These are phyloP conservation scores for Xylaria longipes DNA, from an alignment of 495 filamentous ascomycete species.

Conservation along the genomic window DNA sequence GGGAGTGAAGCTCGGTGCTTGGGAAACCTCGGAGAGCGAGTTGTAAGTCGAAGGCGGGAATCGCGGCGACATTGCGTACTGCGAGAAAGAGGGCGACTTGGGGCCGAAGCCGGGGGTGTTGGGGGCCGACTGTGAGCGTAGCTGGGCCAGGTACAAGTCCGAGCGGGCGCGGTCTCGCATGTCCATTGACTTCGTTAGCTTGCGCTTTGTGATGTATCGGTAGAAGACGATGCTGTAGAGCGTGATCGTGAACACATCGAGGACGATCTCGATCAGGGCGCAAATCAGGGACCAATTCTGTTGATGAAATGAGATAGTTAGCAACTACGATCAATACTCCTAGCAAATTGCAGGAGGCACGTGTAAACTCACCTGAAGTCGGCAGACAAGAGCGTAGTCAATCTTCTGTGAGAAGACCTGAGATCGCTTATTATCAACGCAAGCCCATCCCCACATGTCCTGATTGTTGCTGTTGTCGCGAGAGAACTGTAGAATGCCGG, in stretches of 20 bases:
- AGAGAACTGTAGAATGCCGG: conserved; percentile 79
- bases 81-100: conserved; percentile 61
- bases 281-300: conserved; percentile 97
- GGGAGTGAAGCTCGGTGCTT: conserved; percentile 54
- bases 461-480: conserved; percentile 74
- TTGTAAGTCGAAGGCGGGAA: conserved; percentile 59
- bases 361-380: conserved; percentile 75
- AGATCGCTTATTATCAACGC: conserved; percentile 81
- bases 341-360: neutral
- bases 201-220: conserved; percentile 93
- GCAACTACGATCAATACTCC: conserved; percentile 19
- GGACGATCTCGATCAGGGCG: conserved; percentile 93
- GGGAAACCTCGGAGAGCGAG: conserved; percentile 55
- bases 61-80: conserved; percentile 59
- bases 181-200: conserved; percentile 95
- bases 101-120: conserved; percentile 90
- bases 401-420: conserved; percentile 77
- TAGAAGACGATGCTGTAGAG: conserved; percentile 96
- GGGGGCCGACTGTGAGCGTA: conserved; percentile 88
- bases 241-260: conserved; percentile 88
- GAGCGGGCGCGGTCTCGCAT: conserved; percentile 89
- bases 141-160: conserved; percentile 94
- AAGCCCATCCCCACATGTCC: conserved; percentile 97
- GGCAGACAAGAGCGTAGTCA: conserved; percentile 91
- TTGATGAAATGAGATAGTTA: conserved; percentile 11